Evolutionary conservation across 2,329 filamentous ascomycete species (phyloP).

Genomic region (Shiraia sp.): DNA sequence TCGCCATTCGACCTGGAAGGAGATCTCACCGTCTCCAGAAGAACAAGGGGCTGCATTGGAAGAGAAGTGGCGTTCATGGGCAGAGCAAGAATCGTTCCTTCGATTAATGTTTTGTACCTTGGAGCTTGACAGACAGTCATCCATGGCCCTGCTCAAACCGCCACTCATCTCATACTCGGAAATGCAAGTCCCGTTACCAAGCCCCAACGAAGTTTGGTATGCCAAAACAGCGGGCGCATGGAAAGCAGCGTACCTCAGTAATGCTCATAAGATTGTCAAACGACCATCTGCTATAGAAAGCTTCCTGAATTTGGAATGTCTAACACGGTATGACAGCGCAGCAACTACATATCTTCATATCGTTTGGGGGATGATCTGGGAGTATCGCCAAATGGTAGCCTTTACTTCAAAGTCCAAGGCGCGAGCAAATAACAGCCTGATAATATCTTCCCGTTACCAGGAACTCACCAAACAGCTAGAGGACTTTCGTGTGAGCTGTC

Average conservation of each 20-base stretch:
- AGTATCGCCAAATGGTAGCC: conserved; percentile 65
- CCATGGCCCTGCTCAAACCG: conserved; percentile 67
- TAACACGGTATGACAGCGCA: conserved; percentile 35
- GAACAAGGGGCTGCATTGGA: conserved; percentile 63
- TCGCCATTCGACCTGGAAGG: conserved; percentile 58
- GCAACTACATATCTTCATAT: conserved; percentile 66
- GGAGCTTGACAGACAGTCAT: conserved; percentile 67
- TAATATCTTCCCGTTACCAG: conserved; percentile 48
- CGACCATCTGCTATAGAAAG: conserved; percentile 36
- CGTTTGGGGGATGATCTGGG: conserved; percentile 68
- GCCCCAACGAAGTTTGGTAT: conserved; percentile 65
- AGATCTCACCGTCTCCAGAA: conserved; percentile 55
- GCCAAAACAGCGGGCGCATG: conserved; percentile 66
- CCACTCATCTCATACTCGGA: conserved; percentile 72
- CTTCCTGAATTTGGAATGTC: conserved; percentile 29
- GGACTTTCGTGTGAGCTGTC: conserved; percentile 54
- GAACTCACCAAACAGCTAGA: conserved; percentile 65
- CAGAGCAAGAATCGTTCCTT: conserved; percentile 68
- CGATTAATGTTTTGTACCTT: conserved; percentile 69
- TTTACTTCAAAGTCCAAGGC: conserved; percentile 51
- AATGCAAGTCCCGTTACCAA: conserved; percentile 67
- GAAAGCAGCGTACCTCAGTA: conserved; percentile 62
- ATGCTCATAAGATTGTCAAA: conserved; percentile 13
- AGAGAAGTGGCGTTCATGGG: conserved; percentile 68
- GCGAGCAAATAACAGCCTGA: conserved; percentile 36